phyloP scores from a whole-genome alignment of 768 basidiomycete species.

The Amyloporia xantha region DNA sequence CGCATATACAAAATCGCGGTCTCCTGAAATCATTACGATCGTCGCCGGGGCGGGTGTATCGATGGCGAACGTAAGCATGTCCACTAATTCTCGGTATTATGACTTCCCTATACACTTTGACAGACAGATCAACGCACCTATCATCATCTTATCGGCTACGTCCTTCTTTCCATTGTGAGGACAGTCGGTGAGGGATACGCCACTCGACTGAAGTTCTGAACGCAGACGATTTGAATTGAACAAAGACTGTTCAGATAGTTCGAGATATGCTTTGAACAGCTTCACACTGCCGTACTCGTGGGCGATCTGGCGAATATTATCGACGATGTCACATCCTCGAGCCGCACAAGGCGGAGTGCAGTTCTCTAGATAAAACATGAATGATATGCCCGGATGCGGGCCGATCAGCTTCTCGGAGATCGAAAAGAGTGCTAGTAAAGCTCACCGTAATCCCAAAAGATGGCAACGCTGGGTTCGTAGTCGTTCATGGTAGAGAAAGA shows the following conservation, averaged over 20 bases:
- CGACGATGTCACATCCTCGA: slow-evolving; percentile 40
- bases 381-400: too few relatives aligned
- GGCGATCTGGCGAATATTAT: slow-evolving; percentile 40
- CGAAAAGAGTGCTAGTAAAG: neutral
- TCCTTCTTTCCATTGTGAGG: slow-evolving; percentile 27
- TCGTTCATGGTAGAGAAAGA: too few relatives aligned
- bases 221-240: slow-evolving; percentile 30
- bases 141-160: slow-evolving; percentile 46
- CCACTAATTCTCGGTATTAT: slow-evolving; percentile 34
- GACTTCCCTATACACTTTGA: slow-evolving; percentile 3
- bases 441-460: slow-evolving; percentile 40
- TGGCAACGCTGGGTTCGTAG: slow-evolving; percentile 18
- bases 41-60: slow-evolving; percentile 50
- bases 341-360: slow-evolving; percentile 29
- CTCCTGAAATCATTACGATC: slow-evolving; percentile 57
- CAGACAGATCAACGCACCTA: slow-evolving; percentile 27
- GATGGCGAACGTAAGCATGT: slow-evolving; percentile 60
- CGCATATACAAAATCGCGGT: slow-evolving; percentile 64
- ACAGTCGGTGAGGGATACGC: slow-evolving; percentile 35
- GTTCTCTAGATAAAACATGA: slow-evolving; percentile 33
- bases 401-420: too few relatives aligned
- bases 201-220: slow-evolving; percentile 42
- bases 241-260: slow-evolving; percentile 35
- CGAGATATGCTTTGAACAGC: slow-evolving; percentile 51
- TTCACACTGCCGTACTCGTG: slow-evolving; percentile 42